phyloP scores from a whole-genome alignment of 129 eudicot genomes.

The Oenanthe sinensis region DNA sequence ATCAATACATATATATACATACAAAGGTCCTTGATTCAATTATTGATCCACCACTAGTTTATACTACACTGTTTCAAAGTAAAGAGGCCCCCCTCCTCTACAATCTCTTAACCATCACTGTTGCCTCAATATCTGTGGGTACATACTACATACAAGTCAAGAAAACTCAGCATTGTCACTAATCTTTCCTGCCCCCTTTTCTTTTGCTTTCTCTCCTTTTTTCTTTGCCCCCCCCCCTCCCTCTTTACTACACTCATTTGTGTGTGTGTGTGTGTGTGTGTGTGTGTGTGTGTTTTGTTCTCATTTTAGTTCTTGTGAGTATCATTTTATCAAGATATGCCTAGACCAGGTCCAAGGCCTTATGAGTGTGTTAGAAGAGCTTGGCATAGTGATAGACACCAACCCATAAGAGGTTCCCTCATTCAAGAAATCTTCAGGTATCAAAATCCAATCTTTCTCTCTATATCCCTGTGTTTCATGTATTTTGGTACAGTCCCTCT shows the following conservation, averaged over 20 bases:
- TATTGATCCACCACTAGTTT: background rate
- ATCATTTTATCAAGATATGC: slow-evolving; percentile 43
- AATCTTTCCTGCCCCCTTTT: background rate
- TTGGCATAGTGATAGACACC: slow-evolving; percentile 98
- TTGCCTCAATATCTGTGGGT: too few relatives aligned
- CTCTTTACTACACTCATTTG: background rate
- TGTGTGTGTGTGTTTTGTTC: background rate
- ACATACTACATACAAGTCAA: slow-evolving; percentile 6
- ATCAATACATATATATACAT: background rate
- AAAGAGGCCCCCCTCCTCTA: slow-evolving; percentile 5
- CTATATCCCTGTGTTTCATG: background rate
- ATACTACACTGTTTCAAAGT: background rate
- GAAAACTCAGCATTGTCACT: slow-evolving; percentile 10
- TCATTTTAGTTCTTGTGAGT: background rate
- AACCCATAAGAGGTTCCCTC: slow-evolving; percentile 92
- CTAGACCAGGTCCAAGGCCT: slow-evolving; percentile 91
- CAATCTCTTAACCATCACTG: background rate
- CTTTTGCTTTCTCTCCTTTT: background rate
- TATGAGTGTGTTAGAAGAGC: slow-evolving; percentile 95
- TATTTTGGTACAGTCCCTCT: background rate
- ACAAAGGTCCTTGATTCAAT: background rate
- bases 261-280: slow-evolving; percentile 10
- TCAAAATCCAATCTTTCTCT: background rate
- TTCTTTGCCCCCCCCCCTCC: background rate
- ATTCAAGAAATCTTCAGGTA: slow-evolving; percentile 88